Evolutionary conservation across 495 filamentous ascomycete genomes (phyloP), one percentile per base, ranked within the genome.

Genomic region (Talaromyces trachyspermus): DNA sequence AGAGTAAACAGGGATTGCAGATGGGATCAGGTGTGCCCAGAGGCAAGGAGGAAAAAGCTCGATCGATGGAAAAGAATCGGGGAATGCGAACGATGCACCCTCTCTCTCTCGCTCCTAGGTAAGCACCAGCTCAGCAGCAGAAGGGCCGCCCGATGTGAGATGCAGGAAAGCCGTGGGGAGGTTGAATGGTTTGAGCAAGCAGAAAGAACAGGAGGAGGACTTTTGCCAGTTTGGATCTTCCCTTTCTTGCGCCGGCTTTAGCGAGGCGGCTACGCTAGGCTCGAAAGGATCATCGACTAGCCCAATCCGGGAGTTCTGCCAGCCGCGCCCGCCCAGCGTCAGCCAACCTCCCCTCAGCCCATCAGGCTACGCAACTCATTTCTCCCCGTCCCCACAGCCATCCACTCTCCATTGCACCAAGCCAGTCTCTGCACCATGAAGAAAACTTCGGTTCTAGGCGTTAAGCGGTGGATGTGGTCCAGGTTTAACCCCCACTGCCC

Each of bases 401-500:
- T n/a, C n/a, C n/a, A n/a, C n/a, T n/a, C n/a, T n/a, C n/a, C n/a
- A n/a, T n/a, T n/a, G n/a, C n/a, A n/a, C n/a, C n/a, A n/a, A 46
- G 5, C 27, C 24, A 29, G 5, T 10, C 5, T 18, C 19, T 17
- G 35, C 54, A 56, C 35, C 54, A 76, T 77, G 74, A 75, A 68
- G 53, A 56, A 57, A n/a, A 60, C 63, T 3, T 51, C 59, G 0
- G 56, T 60, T 23, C 54, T 68, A 24, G 55, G 55, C 25, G 63
- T 81, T 49, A 77, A 66, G 51, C 65, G 80, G 50, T 76, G 67
- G 51, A 55, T 60, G 42, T 80, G 51, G 71, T 74, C 76, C 2
- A 81, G 79, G 53, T 74, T 91, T 37, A 83, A 90, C 54, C 82
- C 14, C 85, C 84, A 15, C 70, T 87, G 2, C 83, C 84, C 2